Conservation (phyloP, 1,284 basidiomycete species). For the Rhodotorula sp. region DNA sequence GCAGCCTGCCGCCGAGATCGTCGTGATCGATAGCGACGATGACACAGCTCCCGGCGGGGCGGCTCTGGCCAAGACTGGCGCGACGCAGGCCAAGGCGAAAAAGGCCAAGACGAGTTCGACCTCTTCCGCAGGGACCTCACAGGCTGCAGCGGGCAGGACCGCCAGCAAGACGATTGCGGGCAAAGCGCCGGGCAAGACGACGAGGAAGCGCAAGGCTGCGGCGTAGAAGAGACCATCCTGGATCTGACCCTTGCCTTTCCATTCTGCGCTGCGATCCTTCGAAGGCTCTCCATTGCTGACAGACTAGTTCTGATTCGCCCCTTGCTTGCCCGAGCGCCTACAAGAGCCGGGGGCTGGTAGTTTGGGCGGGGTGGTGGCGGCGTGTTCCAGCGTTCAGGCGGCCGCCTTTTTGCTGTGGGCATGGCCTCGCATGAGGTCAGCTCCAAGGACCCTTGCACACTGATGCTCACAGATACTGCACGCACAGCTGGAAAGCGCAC, state of each 20-base stretch:
- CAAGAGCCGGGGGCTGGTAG: neutral
- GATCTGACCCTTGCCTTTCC: too few relatives aligned
- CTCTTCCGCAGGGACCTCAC: neutral
- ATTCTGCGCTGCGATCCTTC: too few relatives aligned
- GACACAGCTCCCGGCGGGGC: neutral
- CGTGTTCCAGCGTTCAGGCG: neutral
- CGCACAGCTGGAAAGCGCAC: neutral
- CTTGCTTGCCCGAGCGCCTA: neutral
- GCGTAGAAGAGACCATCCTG: neutral
- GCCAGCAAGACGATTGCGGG: conserved; percentile 10
- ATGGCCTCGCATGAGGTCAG: neutral
- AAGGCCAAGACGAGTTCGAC: conserved; percentile 7
- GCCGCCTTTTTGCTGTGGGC: conserved; percentile 3
- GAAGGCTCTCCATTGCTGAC: too few relatives aligned
- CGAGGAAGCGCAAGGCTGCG: neutral
- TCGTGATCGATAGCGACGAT: conserved; percentile 32
- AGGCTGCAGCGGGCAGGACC: neutral
- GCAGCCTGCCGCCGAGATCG: conserved; percentile 23
- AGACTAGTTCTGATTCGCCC: too few relatives aligned
- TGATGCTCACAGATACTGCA: neutral
- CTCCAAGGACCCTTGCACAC: too few relatives aligned
- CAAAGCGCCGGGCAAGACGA: conserved; percentile 2
- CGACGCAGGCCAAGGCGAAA: conserved; percentile 11
- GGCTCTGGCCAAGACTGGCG: neutral
- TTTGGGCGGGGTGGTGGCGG: too few relatives aligned